These are phyloP conservation scores for Tylopilus plumbeoviolaceoides DNA, from an alignment of 768 basidiomycete genomes.

Conservation along the genomic window DNA sequence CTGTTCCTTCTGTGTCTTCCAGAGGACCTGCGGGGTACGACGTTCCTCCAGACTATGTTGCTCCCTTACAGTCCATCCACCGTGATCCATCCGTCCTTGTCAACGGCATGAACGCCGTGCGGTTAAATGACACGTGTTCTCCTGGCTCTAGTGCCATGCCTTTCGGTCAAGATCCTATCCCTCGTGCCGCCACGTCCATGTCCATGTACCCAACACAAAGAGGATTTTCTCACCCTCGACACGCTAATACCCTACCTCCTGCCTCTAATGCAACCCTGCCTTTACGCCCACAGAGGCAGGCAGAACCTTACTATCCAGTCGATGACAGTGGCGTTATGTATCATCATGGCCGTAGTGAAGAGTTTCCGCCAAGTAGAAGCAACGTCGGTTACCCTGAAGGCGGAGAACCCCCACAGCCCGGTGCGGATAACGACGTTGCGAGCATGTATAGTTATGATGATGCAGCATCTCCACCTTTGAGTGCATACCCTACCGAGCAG, in stretches of 20 bases:
- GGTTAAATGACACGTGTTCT: constrained; percentile 41
- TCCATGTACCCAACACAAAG: constrained; percentile 38
- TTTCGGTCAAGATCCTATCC: constrained; percentile 41
- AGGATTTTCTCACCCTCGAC: constrained; percentile 35
- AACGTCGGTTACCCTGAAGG: constrained; percentile 27
- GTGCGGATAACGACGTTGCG: constrained; percentile 34
- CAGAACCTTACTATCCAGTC: constrained; percentile 31
- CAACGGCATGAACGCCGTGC: constrained; percentile 52
- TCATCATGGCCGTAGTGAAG: constrained; percentile 9
- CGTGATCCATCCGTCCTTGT: constrained; percentile 38
- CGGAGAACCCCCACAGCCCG: constrained; percentile 19
- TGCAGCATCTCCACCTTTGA: constrained; percentile 24
- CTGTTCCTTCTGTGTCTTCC: constrained; percentile 43
- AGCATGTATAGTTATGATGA: constrained; percentile 41
- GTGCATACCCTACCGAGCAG: constrained; percentile 28
- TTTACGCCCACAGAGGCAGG: constrained; percentile 17
- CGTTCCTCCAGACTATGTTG: constrained; percentile 19
- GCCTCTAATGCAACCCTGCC: constrained; percentile 22
- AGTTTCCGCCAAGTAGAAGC: constrained; percentile 21
- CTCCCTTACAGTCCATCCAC: constrained; percentile 38
- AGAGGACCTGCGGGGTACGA: constrained; percentile 34
- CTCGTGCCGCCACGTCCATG: constrained; percentile 56
- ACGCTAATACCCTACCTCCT: constrained; percentile 41
- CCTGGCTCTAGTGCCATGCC: constrained; percentile 29
- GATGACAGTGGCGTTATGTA: constrained; percentile 27